Evolutionary conservation across 495 filamentous ascomycete species (phyloP), one percentile per base, ranked within the genome.

Genomic region (Lasiosphaeria hispida): DNA sequence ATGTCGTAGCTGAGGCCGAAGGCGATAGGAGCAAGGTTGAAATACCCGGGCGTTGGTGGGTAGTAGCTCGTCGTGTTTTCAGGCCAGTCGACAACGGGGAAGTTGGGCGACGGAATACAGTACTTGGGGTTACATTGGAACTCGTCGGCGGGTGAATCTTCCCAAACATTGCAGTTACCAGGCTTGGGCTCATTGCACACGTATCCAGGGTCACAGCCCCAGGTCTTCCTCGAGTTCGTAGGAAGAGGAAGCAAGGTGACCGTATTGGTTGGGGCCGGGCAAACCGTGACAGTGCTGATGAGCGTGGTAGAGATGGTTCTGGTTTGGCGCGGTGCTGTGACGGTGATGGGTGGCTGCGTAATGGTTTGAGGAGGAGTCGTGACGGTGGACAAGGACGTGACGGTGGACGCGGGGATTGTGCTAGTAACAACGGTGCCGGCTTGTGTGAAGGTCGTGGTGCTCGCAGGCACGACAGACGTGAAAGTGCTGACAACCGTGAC

Each of bases 1-100:
- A 90, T 86, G 35, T 74, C 77, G 57, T 84, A 80, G 47, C 76
- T 80, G 23, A 90, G 63, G 7, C 85, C 85, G 62, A 90, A 90
- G 13, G 72, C 74, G 1, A 66, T 60, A 6, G 87, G 87, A 15
- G 82, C 71, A n/a, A 89, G 76, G 42, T 88, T 82, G 72, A 83
- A 89, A 63, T 87, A 88, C 4, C 76, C 78, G 3, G 75, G 61
- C 10, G 75, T 77, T 14, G 81, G 70, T 13, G 81, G 80, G 70
- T 78, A 84, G 70, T 72, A 76, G 43, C 69, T 59, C 4, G 81
- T 77, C 43, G 71, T 38, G 42, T 78, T 72, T 3, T 62, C 60
- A 2, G 72, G 67, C 76, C 82, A 83, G 14, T 64, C 52, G 1
- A 79, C 69, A 7, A 60, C 58, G 8, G 63, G 62, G 55, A 71